phyloP scores from a whole-genome alignment of 2,329 filamentous ascomycete species.

The Acephala macrosclerotiorum region DNA sequence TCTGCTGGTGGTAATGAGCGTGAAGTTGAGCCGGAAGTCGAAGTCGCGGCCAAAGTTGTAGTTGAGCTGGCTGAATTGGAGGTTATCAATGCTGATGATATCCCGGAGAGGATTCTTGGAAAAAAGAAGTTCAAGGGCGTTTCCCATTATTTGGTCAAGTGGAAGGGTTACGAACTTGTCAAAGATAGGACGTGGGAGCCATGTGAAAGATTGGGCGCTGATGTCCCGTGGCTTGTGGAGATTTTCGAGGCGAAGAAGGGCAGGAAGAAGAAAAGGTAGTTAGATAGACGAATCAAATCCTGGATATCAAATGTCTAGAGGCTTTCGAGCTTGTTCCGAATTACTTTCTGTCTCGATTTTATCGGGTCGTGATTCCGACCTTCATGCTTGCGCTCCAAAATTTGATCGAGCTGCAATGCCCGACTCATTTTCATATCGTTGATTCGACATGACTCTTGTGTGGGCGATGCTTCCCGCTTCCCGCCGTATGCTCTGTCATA shows the following conservation, averaged over 20 bases:
- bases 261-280: slow-evolving; percentile 16
- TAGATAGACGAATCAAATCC: not conserved
- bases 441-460: not conserved
- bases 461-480: not conserved
- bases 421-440: not conserved
- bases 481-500: not conserved
- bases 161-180: slow-evolving; percentile 29
- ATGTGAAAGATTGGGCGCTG: slow-evolving; percentile 24
- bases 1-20: too few species aligned
- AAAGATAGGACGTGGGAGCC: slow-evolving; percentile 36
- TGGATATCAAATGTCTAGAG: not conserved
- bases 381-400: not conserved
- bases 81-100: slow-evolving; percentile 10
- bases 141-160: slow-evolving; percentile 31
- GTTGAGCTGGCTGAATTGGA: too few species aligned
- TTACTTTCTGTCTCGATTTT: not conserved
- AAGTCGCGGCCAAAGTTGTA: too few species aligned
- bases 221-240: slow-evolving; percentile 28
- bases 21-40: too few species aligned
- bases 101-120: slow-evolving; percentile 29
- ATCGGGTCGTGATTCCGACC: not conserved
- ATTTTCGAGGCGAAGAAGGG: slow-evolving; percentile 19
- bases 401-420: not conserved
- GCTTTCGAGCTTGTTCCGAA: not conserved
- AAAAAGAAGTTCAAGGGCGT: slow-evolving; percentile 25